These are phyloP conservation scores for Stephania yunnanensis DNA, from an alignment of 164 flowering plant species.

Conservation along the genomic window DNA sequence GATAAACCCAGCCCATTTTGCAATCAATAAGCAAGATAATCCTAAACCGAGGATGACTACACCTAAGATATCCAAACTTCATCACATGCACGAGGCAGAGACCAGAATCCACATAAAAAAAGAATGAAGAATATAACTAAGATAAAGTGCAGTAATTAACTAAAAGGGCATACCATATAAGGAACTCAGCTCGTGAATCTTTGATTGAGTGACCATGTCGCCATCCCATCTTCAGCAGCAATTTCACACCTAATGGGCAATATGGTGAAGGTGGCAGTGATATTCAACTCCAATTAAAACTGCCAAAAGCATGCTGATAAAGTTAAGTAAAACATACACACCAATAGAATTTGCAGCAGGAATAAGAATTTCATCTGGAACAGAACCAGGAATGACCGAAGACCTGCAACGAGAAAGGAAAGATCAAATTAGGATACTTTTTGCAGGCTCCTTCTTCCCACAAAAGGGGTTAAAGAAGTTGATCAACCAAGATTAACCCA, in stretches of 20 bases:
- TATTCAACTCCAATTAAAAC: neutral
- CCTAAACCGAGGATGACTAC: no score
- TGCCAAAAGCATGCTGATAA: neutral
- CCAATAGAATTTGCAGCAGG: conserved; percentile 82
- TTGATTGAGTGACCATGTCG: conserved; percentile 75
- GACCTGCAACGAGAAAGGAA: conserved; percentile 42
- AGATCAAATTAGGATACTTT: neutral
- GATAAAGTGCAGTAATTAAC: neutral
- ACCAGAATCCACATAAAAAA: neutral
- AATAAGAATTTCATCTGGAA: conserved; percentile 80
- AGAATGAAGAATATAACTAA: neutral
- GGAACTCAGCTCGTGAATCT: conserved; percentile 43
- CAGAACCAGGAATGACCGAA: conserved; percentile 89
- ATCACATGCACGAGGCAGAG: neutral
- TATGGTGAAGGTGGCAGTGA: neutral
- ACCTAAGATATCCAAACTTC: neutral
- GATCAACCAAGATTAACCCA: neutral
- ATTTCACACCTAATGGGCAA: conserved; percentile 57
- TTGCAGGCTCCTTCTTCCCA: neutral
- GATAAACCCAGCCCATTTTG: no score
- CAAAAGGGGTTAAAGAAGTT: no score
- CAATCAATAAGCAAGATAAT: no score
- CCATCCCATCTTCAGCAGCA: conserved; percentile 97
- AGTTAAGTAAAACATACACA: conserved; percentile 25
- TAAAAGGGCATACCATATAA: conserved; percentile 47